These are phyloP conservation scores for Leccinum obscurum DNA, from an alignment of 768 basidiomycete species.

Conservation along the genomic window DNA sequence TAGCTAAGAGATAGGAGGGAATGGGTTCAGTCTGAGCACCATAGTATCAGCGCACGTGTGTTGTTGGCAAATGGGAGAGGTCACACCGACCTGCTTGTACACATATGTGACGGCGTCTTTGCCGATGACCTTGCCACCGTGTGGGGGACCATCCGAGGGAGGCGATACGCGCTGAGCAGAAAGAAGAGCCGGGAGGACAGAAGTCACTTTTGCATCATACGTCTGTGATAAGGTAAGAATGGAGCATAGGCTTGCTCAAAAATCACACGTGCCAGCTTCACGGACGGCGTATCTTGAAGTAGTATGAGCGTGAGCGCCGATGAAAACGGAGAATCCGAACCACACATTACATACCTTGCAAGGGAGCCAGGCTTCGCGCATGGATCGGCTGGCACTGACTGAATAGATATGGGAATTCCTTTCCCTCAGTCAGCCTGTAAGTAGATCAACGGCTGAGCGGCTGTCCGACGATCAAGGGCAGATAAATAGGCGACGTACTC, in stretches of 20 bases:
- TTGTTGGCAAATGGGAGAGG: background rate
- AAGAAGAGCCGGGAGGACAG: conserved; percentile 82
- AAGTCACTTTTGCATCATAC: conserved; percentile 78
- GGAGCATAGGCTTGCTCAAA: background rate
- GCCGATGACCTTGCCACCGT: conserved; percentile 73
- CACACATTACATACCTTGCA: conserved; percentile 56
- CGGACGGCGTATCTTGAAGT: conserved; percentile 72
- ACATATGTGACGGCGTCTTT: conserved; percentile 71
- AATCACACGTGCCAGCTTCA: conserved; percentile 68
- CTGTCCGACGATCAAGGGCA: background rate
- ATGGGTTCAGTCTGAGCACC: conserved; percentile 72
- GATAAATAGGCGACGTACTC: conserved; percentile 44
- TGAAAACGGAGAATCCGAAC: background rate
- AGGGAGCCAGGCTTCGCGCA: conserved; percentile 72
- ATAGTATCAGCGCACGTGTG: background rate
- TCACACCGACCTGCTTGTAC: conserved; percentile 68
- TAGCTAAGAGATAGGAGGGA: conserved; percentile 90
- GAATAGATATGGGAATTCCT: conserved; percentile 82
- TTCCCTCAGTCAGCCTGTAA: conserved; percentile 80
- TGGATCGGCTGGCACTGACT: conserved; percentile 94
- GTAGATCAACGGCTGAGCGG: background rate
- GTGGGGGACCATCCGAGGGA: conserved; percentile 63
- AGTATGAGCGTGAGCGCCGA: background rate
- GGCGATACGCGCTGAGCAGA: conserved; percentile 84
- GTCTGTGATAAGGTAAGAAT: conserved; percentile 44